phyloP scores from a whole-genome alignment of 169 alveolate species.

The Perkinsus olseni region DNA sequence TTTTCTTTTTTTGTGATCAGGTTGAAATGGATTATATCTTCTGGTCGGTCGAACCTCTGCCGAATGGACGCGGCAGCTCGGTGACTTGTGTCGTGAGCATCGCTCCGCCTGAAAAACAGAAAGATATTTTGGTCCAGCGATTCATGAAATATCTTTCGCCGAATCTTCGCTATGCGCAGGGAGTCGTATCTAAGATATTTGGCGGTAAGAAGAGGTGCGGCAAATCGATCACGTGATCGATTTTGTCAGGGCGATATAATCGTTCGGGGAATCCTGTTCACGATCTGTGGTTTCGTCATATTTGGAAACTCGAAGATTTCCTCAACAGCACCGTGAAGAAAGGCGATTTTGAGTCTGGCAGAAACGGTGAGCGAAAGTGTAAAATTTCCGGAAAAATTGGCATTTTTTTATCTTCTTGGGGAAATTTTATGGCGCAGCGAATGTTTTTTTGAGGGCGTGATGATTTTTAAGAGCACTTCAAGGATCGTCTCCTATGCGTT shows the following conservation, averaged over 20 bases:
- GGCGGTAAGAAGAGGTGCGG: background rate
- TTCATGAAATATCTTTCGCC: background rate
- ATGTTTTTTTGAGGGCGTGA: background rate
- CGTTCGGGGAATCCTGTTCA: background rate
- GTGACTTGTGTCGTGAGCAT: background rate
- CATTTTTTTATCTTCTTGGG: too few species aligned
- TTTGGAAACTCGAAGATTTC: background rate
- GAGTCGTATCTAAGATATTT: background rate
- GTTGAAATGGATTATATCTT: background rate
- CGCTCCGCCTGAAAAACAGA: background rate
- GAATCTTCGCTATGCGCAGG: background rate
- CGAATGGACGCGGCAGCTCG: background rate
- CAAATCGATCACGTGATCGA: background rate
- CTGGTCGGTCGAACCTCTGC: background rate
- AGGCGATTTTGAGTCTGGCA: background rate
- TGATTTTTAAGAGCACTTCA: too few species aligned
- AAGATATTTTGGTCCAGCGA: background rate
- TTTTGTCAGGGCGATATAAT: background rate
- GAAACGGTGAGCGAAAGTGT: background rate
- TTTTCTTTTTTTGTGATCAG: background rate
- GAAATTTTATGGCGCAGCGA: background rate
- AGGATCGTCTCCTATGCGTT: too few species aligned
- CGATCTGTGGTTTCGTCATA: background rate
- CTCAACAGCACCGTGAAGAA: background rate
- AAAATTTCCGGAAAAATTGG: background rate